Evolutionary conservation across 2,329 filamentous ascomycete species (phyloP).

Genomic region (Ascochyta lentis): DNA sequence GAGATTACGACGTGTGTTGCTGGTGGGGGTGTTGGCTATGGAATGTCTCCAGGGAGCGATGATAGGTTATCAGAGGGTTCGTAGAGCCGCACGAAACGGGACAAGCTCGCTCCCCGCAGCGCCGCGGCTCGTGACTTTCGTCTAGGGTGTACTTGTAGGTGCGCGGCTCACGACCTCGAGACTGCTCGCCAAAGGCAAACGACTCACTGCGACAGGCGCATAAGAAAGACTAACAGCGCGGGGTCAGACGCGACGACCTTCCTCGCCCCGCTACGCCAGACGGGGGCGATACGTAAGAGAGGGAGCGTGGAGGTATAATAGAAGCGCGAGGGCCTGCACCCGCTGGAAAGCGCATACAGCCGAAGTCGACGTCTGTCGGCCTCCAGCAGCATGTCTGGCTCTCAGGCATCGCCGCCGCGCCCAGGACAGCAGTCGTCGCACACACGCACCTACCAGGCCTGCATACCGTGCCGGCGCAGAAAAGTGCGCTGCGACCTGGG

Average conservation of each 20-base stretch:
- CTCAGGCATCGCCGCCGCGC: conserved; percentile 9
- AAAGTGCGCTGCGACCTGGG: conserved; percentile 52
- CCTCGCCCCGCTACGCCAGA: conserved; percentile 14
- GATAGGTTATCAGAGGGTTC: too few species aligned
- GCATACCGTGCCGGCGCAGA: conserved; percentile 56
- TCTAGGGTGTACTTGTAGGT: too few species aligned
- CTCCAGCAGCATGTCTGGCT: conserved; percentile 2
- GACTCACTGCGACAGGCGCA: too few species aligned
- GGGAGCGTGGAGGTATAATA: conserved; percentile 8
- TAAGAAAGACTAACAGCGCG: not conserved
- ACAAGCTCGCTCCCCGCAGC: too few species aligned
- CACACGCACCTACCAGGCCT: conserved; percentile 41
- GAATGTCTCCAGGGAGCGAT: too few species aligned
- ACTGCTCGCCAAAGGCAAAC: too few species aligned
- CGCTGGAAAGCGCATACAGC: conserved; percentile 18
- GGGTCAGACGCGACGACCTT: conserved; percentile 15
- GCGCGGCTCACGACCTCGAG: too few species aligned
- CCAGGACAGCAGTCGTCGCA: conserved; percentile 5
- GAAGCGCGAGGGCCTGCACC: conserved; percentile 9
- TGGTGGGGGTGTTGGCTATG: too few species aligned
- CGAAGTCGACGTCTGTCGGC: not conserved
- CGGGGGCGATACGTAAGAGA: conserved; percentile 9
- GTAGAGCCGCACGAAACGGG: too few species aligned
- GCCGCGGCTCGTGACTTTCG: too few species aligned
- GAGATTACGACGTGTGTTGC: too few species aligned